These are phyloP conservation scores for Hysterium pulicare DNA, from an alignment of 2,329 filamentous ascomycete species.

Conservation along the genomic window DNA sequence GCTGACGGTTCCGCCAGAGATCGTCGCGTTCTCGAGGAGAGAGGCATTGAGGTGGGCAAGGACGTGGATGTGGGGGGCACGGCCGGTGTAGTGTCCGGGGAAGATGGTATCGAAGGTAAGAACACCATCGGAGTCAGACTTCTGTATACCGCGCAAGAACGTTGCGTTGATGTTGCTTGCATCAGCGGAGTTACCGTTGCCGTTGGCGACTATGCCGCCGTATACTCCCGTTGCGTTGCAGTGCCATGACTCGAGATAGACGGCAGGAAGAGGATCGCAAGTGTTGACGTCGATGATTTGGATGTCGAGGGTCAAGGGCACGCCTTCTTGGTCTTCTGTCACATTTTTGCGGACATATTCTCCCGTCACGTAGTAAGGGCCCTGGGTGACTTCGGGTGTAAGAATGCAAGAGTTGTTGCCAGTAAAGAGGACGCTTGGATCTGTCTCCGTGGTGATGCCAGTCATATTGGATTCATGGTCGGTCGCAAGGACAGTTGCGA, in stretches of 20 bases:
- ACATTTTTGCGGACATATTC: constrained; percentile 47
- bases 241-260: constrained; percentile 49
- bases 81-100: constrained; percentile 39
- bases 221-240: constrained; percentile 36
- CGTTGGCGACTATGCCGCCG: constrained; percentile 37
- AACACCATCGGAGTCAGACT: constrained; percentile 46
- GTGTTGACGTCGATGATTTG: constrained; percentile 50
- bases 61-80: constrained; percentile 28
- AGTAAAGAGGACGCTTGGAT: constrained; percentile 16
- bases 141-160: constrained; percentile 49
- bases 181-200: constrained; percentile 35
- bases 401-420: constrained; percentile 24
- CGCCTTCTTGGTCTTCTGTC: constrained; percentile 41
- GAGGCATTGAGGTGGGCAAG: constrained; percentile 37
- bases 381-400: constrained; percentile 20
- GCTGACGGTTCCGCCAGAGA: constrained; percentile 36
- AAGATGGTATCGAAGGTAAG: constrained; percentile 48
- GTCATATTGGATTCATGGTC: constrained; percentile 32
- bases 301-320: constrained; percentile 45
- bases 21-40: constrained; percentile 38
- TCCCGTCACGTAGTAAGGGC: constrained; percentile 41
- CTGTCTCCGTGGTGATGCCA: constrained; percentile 13
- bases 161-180: constrained; percentile 15
- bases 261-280: constrained; percentile 44
- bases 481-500: constrained; percentile 25